Evolutionary conservation across 306 rosid genomes (phyloP).

Genomic region (Arachis hypogaea): DNA sequence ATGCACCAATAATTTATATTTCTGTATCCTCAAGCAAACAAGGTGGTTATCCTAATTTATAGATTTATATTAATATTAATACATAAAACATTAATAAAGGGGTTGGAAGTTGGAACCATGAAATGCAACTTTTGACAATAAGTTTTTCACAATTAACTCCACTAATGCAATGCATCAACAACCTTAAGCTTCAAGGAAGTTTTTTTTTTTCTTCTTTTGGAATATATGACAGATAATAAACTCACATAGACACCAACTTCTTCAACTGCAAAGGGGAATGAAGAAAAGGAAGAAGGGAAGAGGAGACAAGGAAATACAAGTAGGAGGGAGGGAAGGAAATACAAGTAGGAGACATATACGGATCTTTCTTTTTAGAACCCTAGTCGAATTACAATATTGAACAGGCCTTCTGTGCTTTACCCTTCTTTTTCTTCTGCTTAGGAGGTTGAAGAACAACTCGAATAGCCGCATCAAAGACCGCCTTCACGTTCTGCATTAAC

Average conservation of each 20-base stretch:
- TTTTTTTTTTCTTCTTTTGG: slow-evolving; percentile 4
- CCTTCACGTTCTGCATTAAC: slow-evolving; percentile 83
- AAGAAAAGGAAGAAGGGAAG: slow-evolving; percentile 45
- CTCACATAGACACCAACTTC: slow-evolving; percentile 68
- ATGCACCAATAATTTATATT: slow-evolving; percentile 43
- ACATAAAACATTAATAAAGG: slow-evolving; percentile 49
- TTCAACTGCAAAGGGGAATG: slow-evolving; percentile 48
- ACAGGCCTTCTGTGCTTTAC: slow-evolving; percentile 93
- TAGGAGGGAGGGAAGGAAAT: slow-evolving; percentile 46
- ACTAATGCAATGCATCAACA: slow-evolving; percentile 55
- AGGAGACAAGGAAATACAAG: slow-evolving; percentile 43
- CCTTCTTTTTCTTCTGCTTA: slow-evolving; percentile 93
- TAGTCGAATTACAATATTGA: slow-evolving; percentile 83
- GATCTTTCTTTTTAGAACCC: slow-evolving; percentile 19
- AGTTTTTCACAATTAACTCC: slow-evolving; percentile 61
- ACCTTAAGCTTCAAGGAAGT: slow-evolving; percentile 62
- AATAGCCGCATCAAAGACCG: slow-evolving; percentile 91
- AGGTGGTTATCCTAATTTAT: slow-evolving; percentile 60
- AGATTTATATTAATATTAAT: slow-evolving; percentile 54
- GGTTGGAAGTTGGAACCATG: slow-evolving; percentile 52
- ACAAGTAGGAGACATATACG: slow-evolving; percentile 59
- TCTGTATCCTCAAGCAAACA: slow-evolving; percentile 50
- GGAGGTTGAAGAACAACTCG: slow-evolving; percentile 99
- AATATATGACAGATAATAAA: slow-evolving; percentile 50
- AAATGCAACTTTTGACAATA: slow-evolving; percentile 56